Evolutionary conservation across 2,329 filamentous ascomycete genomes (phyloP), one percentile per base, ranked within the genome.

Genomic region (Pseudocercospora ulei): DNA sequence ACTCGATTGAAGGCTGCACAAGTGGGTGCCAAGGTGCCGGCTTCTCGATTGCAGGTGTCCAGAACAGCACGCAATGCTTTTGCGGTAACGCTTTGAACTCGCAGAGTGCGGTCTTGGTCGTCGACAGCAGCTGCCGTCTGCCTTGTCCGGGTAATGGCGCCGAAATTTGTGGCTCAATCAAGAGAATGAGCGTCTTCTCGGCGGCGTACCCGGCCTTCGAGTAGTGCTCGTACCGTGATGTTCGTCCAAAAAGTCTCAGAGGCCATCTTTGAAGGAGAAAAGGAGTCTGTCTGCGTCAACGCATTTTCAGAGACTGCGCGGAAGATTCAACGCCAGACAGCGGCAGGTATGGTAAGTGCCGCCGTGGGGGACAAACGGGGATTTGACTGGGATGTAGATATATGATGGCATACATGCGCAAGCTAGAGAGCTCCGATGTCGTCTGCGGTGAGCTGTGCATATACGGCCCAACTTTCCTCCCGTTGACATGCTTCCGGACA

Each of bases 11-110:
- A 22, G 39, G 37, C 5, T 59, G 58, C 43, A 52, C 53, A 11
- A 39, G 44, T 29, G 48, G 51, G 24, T 60, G 59, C 31, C 39
- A 40, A 13, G 44, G 40, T 11, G 51, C 48, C 5, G 56, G 57
- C 3, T 61, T 52, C 38, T 39, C 48, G 20, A 55, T 61, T 18
- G 57, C 59, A 5, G 59, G 57, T n/a, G 23, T 58, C 11, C 53
- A 60, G 35, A 56, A 52, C 33, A 47, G 47, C 4, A 51, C 44
- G 23, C 47, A 59, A 39, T 61, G 58, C 43, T 59, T 43, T 39
- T 61, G 58, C 31, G 57, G 56, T 2, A 56, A 57, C 28, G 37
- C 44, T 1, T 33, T 61, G 20, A 48, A 42, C 20, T 42, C 41
- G 4, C 31, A 48, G 12, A 43, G 39, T 33, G 46, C 46, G 1